Base-by-base conservation (phyloP, 2,329 filamentous ascomycete genomes). In the Ophiostoma ulmi region DNA sequence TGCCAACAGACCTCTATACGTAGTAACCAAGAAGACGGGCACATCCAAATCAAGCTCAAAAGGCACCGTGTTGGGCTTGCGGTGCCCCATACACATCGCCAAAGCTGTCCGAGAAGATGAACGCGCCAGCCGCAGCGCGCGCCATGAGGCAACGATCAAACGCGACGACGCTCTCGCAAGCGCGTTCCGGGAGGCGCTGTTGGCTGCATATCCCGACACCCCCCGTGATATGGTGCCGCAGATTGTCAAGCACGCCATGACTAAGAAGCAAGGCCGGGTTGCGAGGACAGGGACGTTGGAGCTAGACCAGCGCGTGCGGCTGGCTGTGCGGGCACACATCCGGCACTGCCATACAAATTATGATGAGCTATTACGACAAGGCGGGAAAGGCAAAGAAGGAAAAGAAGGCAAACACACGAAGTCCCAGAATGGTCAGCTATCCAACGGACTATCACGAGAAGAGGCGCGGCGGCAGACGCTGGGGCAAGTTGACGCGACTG, bases 261-360 rank as follows among this genome's bases (percentile, higher is more conserved):
- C 83, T 73, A 74, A 77, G 73, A 86, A 85, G 75, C 73, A 79
- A 31, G 76, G 83, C 1, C 78, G 84, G 11, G 84, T 86, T 1
- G 85, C 84, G 2, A 77, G 84, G 68, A 81, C 80, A 1, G 76
- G 75, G 1, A 81, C 73, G 64, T 74, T 84, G 6, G 75, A 76
- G 0, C 65, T 83, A 48, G 75, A 77, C 7, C 75, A 78, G 17
- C 84, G 80, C 73, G 83, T 81, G 5, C 74, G 76, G 65, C 78
- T 85, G 35, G 85, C 83, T 1, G 83, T 86, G 14, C 76, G 80
- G 31, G 84, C 85, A 3, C 82, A 86, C 72, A 79, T 84, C 5
- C 78, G 85, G 7, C 84, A 86, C 73, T 73, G 70, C 3, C 79
- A 84, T 64, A 86, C 84, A 0, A 73, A 77, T 1, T 87, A 87